Conservation (phyloP, 106 monocot species). For the Dendrobium catenatum region DNA sequence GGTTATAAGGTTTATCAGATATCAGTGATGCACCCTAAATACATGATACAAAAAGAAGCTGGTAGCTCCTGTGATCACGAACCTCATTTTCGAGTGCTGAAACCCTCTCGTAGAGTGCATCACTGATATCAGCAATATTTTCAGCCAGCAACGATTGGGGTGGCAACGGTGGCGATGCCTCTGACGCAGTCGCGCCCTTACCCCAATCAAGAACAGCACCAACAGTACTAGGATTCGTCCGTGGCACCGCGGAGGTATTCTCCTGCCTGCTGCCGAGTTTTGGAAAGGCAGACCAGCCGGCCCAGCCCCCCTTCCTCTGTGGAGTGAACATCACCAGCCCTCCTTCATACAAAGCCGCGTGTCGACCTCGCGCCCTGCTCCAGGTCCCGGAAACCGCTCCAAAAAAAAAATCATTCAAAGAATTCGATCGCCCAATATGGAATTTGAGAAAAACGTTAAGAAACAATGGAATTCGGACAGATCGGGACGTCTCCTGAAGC, state of each 20-base stretch:
- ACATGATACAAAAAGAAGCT: not conserved
- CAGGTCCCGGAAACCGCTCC: not conserved
- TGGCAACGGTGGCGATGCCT: not conserved
- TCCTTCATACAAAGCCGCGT: not conserved
- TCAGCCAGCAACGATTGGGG: not conserved
- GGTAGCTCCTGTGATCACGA: not conserved
- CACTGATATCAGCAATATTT: slow-evolving; percentile 19
- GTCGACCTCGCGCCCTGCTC: not conserved
- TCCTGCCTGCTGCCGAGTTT: not conserved
- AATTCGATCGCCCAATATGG: not conserved
- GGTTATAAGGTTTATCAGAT: too few species aligned
- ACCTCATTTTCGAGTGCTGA: slow-evolving; percentile 17
- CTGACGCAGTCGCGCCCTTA: slow-evolving; percentile 3
- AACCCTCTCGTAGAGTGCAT: slow-evolving; percentile 25
- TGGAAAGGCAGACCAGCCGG: slow-evolving; percentile 6
- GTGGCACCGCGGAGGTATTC: not conserved
- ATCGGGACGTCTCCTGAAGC: slow-evolving; percentile 1
- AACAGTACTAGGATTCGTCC: slow-evolving; percentile 4
- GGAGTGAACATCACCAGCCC: slow-evolving; percentile 22
- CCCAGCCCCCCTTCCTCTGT: slow-evolving; percentile 16
- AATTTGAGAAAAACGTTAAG: not conserved
- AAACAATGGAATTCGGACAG: not conserved
- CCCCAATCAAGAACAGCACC: slow-evolving; percentile 4
- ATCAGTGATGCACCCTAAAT: not conserved
- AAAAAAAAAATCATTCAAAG: not conserved